Percentiles rank a stretch among this genome's conserved stretches.
Conservation (phyloP, 441 rosid species). For the Manihot esculenta region DNA sequence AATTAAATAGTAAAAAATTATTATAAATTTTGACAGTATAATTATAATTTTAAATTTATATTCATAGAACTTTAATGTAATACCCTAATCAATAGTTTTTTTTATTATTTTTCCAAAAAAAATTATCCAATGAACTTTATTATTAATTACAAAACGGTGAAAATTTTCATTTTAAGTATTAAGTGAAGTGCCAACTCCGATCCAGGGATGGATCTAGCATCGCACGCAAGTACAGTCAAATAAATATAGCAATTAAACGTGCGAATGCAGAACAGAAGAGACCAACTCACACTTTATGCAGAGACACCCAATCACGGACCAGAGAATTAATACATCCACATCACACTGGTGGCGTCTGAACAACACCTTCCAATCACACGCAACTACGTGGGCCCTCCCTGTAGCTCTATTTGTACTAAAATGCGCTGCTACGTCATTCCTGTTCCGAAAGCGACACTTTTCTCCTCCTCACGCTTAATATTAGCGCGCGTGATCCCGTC, state of each 20-base stretch:
- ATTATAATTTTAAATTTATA: no score
- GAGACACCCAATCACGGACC: slow-evolving; percentile 40
- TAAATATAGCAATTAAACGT: slow-evolving; percentile 11
- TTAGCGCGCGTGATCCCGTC: slow-evolving; percentile 30
- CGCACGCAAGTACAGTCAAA: neutral
- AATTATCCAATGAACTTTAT: no score
- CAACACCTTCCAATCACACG: slow-evolving; percentile 23
- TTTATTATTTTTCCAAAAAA: no score
- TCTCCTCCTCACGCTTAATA: slow-evolving; percentile 15
- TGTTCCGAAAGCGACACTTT: slow-evolving; percentile 16
- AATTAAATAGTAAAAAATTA: no score
- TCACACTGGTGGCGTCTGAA: slow-evolving; percentile 18
- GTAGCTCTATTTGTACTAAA: slow-evolving; percentile 3
- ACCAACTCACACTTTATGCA: slow-evolving; percentile 22
- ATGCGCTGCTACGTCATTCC: slow-evolving; percentile 23
- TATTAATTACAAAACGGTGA: no score
- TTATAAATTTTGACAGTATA: no score
- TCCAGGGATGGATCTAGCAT: neutral
- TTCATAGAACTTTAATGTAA: no score
- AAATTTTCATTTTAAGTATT: no score
- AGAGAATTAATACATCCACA: slow-evolving; percentile 31
- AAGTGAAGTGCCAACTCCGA: neutral
- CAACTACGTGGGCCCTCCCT: slow-evolving; percentile 20
- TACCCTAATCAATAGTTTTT: no score
- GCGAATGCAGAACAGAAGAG: slow-evolving; percentile 7